Percentiles rank a stretch among this genome's conserved stretches.
Evolutionary conservation across 2,329 filamentous ascomycete genomes (phyloP).

Genomic region (Graphilbum sp.): DNA sequence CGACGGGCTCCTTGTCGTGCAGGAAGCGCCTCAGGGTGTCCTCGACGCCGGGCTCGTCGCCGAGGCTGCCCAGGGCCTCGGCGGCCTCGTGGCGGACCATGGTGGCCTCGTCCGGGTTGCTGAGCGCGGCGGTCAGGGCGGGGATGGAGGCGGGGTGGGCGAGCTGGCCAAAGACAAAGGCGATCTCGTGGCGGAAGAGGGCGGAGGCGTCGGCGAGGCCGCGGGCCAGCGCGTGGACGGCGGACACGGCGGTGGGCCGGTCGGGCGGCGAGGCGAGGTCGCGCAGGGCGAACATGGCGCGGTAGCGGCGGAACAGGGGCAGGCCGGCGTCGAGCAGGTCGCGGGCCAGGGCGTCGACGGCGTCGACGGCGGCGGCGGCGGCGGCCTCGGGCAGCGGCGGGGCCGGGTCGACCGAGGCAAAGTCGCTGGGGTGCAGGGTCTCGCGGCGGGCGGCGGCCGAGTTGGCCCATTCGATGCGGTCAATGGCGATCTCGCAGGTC

Average conservation of each 20-base stretch:
- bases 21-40: conserved; percentile 69
- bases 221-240: conserved; percentile 68
- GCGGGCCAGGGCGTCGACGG: conserved; percentile 59
- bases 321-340: conserved; percentile 62
- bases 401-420: conserved; percentile 88
- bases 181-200: conserved; percentile 93
- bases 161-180: conserved; percentile 94
- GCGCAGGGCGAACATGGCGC: conserved; percentile 94
- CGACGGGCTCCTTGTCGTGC: conserved; percentile 80
- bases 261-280: conserved; percentile 90
- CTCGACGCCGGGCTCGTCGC: conserved; percentile 86
- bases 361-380: conserved; percentile 12
- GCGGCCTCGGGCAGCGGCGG: conserved; percentile 50
- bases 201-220: conserved; percentile 77
- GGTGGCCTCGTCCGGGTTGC: conserved; percentile 65
- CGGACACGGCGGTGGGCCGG: conserved; percentile 75
- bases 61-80: conserved; percentile 85
- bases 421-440: conserved; percentile 61
- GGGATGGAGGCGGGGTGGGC: conserved; percentile 95
- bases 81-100: conserved; percentile 98
- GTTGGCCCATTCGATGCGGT: conserved; percentile 85
- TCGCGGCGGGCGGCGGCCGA: conserved; percentile 55
- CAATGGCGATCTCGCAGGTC: conserved; percentile 94
- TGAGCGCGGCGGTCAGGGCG: conserved; percentile 62
- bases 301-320: conserved; percentile 82